These are phyloP conservation scores for Austroboletus festivus DNA, from an alignment of 768 basidiomycete species.

Conservation along the genomic window DNA sequence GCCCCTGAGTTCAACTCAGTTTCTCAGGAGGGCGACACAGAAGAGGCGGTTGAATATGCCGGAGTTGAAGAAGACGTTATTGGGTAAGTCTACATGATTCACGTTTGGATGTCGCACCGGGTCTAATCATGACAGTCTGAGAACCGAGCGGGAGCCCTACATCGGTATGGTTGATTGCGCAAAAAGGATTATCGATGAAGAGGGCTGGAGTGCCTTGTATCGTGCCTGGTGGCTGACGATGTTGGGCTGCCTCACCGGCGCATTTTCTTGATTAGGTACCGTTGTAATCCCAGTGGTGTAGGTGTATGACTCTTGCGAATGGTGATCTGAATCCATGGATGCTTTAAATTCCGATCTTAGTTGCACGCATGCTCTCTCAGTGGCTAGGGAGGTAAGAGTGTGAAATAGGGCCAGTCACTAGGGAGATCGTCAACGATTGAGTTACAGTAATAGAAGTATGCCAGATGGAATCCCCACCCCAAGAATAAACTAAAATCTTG, in stretches of 20 bases:
- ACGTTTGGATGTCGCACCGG: background rate
- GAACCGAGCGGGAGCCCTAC: constrained; percentile 79
- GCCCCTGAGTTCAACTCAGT: constrained; percentile 73
- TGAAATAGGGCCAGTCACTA: too few species aligned
- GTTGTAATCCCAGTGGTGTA: background rate
- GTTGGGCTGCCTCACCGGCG: constrained; percentile 56
- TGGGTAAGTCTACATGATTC: constrained; percentile 46
- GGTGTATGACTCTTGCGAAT: background rate
- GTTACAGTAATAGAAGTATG: too few species aligned
- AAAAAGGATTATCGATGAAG: constrained; percentile 74
- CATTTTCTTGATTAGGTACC: constrained; percentile 33
- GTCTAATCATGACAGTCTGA: constrained; percentile 43
- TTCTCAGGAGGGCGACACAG: constrained; percentile 64
- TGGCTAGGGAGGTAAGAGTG: too few species aligned
- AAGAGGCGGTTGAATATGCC: constrained; percentile 59
- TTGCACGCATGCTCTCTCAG: background rate
- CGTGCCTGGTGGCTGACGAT: constrained; percentile 86
- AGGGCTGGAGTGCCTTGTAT: constrained; percentile 70
- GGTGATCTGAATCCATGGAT: too few species aligned
- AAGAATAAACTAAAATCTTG: too few species aligned
- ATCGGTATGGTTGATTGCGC: constrained; percentile 69
- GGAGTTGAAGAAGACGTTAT: constrained; percentile 81
- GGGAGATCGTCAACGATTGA: too few species aligned
- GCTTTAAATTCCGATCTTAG: background rate
- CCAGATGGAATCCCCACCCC: too few species aligned